phyloP scores from a whole-genome alignment of 176 grass and related monocot species.

The Luzula sylvatica region DNA sequence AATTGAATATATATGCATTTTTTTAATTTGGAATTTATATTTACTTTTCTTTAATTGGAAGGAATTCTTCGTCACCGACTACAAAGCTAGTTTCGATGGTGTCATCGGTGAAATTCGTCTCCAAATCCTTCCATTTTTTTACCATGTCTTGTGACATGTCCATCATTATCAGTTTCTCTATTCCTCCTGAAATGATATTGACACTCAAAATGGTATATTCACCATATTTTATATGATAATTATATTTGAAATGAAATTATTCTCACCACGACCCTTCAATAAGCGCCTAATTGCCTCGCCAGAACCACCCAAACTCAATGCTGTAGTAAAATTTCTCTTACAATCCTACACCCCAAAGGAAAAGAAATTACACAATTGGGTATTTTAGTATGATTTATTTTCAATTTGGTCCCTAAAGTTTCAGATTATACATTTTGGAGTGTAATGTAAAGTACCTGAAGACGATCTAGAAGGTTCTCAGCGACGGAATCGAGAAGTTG shows the following conservation, averaged over 20 bases:
- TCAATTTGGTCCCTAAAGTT: background rate
- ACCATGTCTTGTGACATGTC: constrained; percentile 89
- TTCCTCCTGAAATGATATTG: constrained; percentile 70
- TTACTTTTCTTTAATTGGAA: constrained; percentile 86
- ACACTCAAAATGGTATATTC: background rate
- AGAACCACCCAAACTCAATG: constrained; percentile 73
- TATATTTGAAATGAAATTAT: background rate
- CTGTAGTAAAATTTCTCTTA: constrained; percentile 60
- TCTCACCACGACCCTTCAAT: constrained; percentile 63
- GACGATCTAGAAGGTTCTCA: constrained; percentile 78
- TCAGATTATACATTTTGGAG: background rate
- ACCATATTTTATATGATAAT: no score
- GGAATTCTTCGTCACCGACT: constrained; percentile 74
- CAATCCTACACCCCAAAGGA: constrained; percentile 40
- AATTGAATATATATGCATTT: background rate
- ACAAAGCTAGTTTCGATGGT: constrained; percentile 44
- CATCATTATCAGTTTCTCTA: constrained; percentile 92
- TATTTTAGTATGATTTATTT: no score
- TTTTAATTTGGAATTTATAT: constrained; percentile 25
- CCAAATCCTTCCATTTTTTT: constrained; percentile 46
- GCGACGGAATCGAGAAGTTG: constrained; percentile 43
- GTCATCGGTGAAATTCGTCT: constrained; percentile 19
- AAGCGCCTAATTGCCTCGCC: constrained; percentile 49
- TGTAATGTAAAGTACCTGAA: constrained; percentile 21
- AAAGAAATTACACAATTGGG: background rate